Conservation (phyloP, 2,329 filamentous ascomycete species). For the Cordyceps farinosa region DNA sequence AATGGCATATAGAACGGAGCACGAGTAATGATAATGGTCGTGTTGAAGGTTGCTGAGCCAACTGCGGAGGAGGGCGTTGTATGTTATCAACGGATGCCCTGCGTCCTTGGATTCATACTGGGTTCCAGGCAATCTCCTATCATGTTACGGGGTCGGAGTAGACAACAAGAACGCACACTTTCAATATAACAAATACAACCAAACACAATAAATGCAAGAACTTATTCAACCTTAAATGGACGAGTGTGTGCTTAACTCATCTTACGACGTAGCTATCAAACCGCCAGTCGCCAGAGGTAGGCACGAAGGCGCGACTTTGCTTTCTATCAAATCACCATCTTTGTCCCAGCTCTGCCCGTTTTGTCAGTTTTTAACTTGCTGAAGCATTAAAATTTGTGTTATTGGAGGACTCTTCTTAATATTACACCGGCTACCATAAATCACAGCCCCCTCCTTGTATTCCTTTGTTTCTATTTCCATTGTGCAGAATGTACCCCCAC, state of each 20-base stretch:
- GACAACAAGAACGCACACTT: neutral
- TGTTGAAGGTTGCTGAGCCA: neutral
- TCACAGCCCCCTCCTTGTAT: neutral
- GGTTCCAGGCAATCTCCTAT: neutral
- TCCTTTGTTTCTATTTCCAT: neutral
- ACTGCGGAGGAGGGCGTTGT: neutral
- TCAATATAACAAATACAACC: neutral
- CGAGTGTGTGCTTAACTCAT: no score
- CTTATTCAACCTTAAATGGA: no score
- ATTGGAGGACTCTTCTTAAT: no score
- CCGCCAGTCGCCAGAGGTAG: no score
- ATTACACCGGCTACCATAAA: no score
- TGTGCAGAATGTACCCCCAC: neutral
- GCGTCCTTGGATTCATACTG: neutral
- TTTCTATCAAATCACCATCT: no score
- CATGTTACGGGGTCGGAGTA: neutral
- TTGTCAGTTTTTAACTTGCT: neutral
- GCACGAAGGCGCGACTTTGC: no score
- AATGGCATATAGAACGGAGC: constrained; percentile 12
- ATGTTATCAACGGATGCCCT: neutral
- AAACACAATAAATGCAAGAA: neutral
- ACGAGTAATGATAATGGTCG: constrained; percentile 1
- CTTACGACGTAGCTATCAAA: no score
- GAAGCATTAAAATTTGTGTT: neutral
- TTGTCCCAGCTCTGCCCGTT: no score